Percentiles rank a stretch among this genome's conserved stretches.
Conservation (phyloP, 2,329 filamentous ascomycete genomes). For the Phialophora verrucosa region DNA sequence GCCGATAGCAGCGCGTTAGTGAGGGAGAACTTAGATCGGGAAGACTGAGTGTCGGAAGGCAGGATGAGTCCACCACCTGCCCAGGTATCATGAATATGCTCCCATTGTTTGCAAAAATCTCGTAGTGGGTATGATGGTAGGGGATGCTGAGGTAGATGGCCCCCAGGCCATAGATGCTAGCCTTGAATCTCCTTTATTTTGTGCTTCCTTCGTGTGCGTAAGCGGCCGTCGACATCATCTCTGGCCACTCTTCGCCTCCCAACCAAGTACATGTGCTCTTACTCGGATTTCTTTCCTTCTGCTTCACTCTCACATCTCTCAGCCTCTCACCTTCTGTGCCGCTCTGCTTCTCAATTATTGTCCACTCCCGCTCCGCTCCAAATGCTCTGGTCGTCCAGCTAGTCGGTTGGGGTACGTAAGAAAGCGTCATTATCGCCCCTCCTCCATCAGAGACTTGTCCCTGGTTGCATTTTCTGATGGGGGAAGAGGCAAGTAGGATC, state of each 20-base stretch:
- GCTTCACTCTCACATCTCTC: slow-evolving; percentile 14
- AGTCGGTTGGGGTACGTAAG: slow-evolving; percentile 24
- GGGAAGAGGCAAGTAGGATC: slow-evolving; percentile 11
- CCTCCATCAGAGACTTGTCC: slow-evolving; percentile 19
- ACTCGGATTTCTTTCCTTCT: slow-evolving; percentile 9
- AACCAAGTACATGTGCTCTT: slow-evolving; percentile 12
- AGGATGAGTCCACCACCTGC: neutral
- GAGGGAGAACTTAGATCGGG: neutral
- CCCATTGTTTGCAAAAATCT: slow-evolving; percentile 5
- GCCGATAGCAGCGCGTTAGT: neutral
- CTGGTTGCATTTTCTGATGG: neutral
- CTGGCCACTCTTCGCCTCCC: slow-evolving; percentile 21
- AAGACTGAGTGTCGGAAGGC: neutral
- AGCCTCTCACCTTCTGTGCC: slow-evolving; percentile 8
- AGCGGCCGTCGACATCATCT: slow-evolving; percentile 18
- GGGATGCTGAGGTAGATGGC: slow-evolving; percentile 14
- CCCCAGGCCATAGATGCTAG: slow-evolving; percentile 19
- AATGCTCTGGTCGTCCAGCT: slow-evolving; percentile 14
- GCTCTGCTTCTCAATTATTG: slow-evolving; percentile 16
- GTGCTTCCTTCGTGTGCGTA: slow-evolving; percentile 18
- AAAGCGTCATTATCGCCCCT: slow-evolving; percentile 14
- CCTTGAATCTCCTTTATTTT: slow-evolving; percentile 24
- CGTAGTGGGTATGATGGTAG: slow-evolving; percentile 5
- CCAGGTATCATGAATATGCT: neutral
- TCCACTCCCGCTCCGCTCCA: slow-evolving; percentile 18